These are phyloP conservation scores for Cicer chorassanicum DNA, from an alignment of 306 rosid species.

Conservation along the genomic window DNA sequence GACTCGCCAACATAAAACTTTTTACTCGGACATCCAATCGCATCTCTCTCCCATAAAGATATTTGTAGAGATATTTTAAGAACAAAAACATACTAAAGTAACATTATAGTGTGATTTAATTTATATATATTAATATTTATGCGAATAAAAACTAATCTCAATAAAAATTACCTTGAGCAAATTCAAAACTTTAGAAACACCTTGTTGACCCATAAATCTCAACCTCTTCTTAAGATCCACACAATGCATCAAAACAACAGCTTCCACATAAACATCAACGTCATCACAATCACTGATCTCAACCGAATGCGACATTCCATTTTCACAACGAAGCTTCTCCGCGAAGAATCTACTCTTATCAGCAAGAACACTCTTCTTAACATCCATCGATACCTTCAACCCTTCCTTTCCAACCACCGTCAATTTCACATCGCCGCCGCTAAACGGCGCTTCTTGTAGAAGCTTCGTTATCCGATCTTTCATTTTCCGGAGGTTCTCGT, in stretches of 20 bases:
- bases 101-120: too few species aligned
- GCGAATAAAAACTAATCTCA: too few species aligned
- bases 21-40: too few species aligned
- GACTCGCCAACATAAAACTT: too few species aligned
- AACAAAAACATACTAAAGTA: too few species aligned
- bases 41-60: too few species aligned
- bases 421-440: slow-evolving; percentile 67
- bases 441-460: slow-evolving; percentile 59
- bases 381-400: slow-evolving; percentile 72
- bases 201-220: slow-evolving; percentile 60
- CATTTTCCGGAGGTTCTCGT: slow-evolving; percentile 55
- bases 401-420: slow-evolving; percentile 77
- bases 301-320: slow-evolving; percentile 62
- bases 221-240: slow-evolving; percentile 71
- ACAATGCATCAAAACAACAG: slow-evolving; percentile 80
- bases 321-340: slow-evolving; percentile 63
- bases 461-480: slow-evolving; percentile 62
- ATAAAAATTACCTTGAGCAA: slow-evolving; percentile 68
- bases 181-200: slow-evolving; percentile 74
- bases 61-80: too few species aligned
- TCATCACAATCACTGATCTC: slow-evolving; percentile 94
- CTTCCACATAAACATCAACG: slow-evolving; percentile 77
- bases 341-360: slow-evolving; percentile 81
- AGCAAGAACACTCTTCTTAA: slow-evolving; percentile 66
- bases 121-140: too few species aligned